phyloP scores from a whole-genome alignment of 345 rosid genomes.

The Psidium guajava region DNA sequence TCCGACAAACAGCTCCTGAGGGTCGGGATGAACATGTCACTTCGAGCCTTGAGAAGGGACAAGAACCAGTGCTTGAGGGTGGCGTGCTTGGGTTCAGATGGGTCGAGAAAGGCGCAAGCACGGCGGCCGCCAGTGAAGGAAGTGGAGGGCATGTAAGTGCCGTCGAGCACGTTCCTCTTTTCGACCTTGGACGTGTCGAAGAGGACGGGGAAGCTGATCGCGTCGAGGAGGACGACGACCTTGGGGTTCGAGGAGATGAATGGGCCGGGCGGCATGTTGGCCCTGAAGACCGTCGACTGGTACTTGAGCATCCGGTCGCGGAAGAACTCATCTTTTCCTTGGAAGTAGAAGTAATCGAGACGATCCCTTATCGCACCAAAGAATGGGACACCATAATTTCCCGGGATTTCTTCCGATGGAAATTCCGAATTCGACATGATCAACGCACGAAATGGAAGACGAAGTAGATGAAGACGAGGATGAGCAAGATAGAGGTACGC shows the following conservation, averaged over 20 bases:
- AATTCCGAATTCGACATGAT: not conserved
- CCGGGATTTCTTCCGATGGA: constrained; percentile 26
- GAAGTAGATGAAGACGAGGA: not conserved
- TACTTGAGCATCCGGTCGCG: constrained; percentile 6
- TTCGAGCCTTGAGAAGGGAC: constrained; percentile 8
- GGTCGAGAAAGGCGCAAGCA: constrained; percentile 26
- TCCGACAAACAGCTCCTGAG: constrained; percentile 7
- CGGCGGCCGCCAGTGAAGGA: constrained; percentile 33
- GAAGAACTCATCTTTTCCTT: constrained; percentile 31
- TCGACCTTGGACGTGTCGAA: constrained; percentile 33
- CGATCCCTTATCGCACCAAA: constrained; percentile 33
- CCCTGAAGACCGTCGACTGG: constrained; percentile 21
- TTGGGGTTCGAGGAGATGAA: constrained; percentile 21
- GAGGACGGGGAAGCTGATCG: constrained; percentile 27
- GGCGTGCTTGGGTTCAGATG: constrained; percentile 26
- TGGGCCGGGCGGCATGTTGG: constrained; percentile 49
- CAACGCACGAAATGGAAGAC: not conserved
- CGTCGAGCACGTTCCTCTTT: constrained; percentile 19
- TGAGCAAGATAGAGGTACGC: not conserved
- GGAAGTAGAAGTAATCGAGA: constrained; percentile 33
- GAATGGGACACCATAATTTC: constrained; percentile 20
- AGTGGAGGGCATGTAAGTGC: constrained; percentile 30
- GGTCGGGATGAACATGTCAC: constrained; percentile 10
- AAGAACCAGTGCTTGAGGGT: constrained; percentile 17
- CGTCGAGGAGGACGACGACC: constrained; percentile 24